A percentile compares a stretch with the other conserved stretches of the same genome.
Evolutionary conservation across 1,284 basidiomycete genomes (phyloP).

Genomic region (Megacollybia platyphylla): DNA sequence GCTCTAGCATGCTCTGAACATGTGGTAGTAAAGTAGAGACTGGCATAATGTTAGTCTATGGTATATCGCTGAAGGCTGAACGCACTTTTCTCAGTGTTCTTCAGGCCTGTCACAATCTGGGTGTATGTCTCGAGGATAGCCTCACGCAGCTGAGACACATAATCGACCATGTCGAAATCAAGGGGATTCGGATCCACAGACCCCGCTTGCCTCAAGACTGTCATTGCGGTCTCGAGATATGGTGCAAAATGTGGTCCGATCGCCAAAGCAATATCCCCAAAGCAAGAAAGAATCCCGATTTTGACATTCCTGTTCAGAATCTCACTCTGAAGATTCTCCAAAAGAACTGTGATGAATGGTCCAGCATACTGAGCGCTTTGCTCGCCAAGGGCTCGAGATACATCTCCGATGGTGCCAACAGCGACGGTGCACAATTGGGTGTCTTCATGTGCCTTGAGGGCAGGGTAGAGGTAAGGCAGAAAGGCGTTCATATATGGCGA

Average conservation of each 20-base stretch:
- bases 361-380: conserved; percentile 74
- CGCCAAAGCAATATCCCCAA: conserved; percentile 94
- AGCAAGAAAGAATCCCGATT: conserved; percentile 89
- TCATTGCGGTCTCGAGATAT: conserved; percentile 85
- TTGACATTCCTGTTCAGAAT: conserved; percentile 92
- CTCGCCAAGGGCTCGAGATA: conserved; percentile 86
- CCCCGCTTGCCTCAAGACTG: conserved; percentile 85
- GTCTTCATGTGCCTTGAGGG: conserved; percentile 90
- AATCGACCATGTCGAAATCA: conserved; percentile 87
- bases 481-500: conserved; percentile 86
- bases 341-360: conserved; percentile 82
- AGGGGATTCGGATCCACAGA: conserved; percentile 75
- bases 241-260: conserved; percentile 83
- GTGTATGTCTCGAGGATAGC: conserved; percentile 96
- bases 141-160: conserved; percentile 84
- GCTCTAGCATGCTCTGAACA: conserved; percentile 53
- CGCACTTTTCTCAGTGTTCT: conserved; percentile 69
- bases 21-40: not conserved
- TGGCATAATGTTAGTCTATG: not conserved
- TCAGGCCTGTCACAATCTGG: conserved; percentile 86
- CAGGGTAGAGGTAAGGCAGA: conserved; percentile 81
- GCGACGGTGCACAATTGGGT: conserved; percentile 92
- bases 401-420: conserved; percentile 91
- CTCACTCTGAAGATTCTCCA: conserved; percentile 88
- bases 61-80: conserved; percentile 10